These are phyloP conservation scores for Pyrenochaeta sp. DNA, from an alignment of 2,329 filamentous ascomycete genomes.

Conservation along the genomic window DNA sequence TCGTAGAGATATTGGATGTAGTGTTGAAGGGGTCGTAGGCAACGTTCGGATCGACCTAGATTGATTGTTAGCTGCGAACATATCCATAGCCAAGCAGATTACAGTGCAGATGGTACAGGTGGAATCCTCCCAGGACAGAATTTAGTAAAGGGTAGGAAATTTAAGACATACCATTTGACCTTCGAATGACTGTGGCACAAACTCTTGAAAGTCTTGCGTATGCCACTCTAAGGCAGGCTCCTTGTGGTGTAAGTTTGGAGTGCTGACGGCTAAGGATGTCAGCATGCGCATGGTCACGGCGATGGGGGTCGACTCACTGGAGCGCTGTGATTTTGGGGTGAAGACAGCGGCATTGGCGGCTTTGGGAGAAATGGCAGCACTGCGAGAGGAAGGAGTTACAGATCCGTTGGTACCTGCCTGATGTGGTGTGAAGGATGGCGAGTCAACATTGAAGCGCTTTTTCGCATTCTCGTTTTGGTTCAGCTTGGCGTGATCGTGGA, in stretches of 20 bases:
- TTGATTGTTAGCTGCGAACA: constrained; percentile 9
- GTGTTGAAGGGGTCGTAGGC: constrained; percentile 56
- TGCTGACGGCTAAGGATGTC: constrained; percentile 46
- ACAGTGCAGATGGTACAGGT: no score
- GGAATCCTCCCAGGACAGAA: no score
- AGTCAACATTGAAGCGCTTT: constrained; percentile 92
- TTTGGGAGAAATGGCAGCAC: constrained; percentile 83
- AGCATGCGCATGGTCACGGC: constrained; percentile 16
- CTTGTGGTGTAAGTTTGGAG: constrained; percentile 55
- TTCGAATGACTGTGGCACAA: constrained; percentile 64
- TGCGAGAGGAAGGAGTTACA: constrained; percentile 63
- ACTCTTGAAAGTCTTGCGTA: constrained; percentile 58
- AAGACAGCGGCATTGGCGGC: constrained; percentile 89
- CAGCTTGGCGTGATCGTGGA: constrained; percentile 77
- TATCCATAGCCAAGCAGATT: no score
- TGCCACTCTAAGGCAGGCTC: constrained; percentile 58
- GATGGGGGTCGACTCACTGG: constrained; percentile 42
- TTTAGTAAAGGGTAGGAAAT: constrained; percentile 3
- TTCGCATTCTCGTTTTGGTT: constrained; percentile 64
- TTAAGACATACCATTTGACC: constrained; percentile 56
- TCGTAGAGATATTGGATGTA: constrained; percentile 39
- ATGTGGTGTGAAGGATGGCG: constrained; percentile 88
- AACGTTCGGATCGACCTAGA: constrained; percentile 45
- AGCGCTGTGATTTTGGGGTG: constrained; percentile 68
- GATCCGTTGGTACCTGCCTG: constrained; percentile 57